Percentiles rank a stretch among this genome's conserved stretches.
phyloP scores from a whole-genome alignment of 2,329 filamentous ascomycete genomes.

The Pseudogymnoascus sp. region DNA sequence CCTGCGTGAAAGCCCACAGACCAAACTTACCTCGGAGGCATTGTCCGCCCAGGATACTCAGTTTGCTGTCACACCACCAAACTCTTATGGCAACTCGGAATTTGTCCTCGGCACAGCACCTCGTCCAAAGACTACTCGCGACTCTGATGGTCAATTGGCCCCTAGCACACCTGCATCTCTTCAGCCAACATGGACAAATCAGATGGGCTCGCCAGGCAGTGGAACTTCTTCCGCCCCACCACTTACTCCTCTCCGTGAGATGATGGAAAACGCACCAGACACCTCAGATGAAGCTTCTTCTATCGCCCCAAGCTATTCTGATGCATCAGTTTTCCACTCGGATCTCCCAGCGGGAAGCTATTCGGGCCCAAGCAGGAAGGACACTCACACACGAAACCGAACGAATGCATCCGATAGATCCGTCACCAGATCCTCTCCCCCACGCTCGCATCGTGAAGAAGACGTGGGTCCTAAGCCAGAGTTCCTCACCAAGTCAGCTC shows the following conservation, averaged over 20 bases:
- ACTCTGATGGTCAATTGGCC: background rate
- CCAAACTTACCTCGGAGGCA: background rate
- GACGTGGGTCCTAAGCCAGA: background rate
- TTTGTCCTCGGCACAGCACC: constrained; percentile 23
- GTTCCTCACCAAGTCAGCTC: constrained; percentile 26
- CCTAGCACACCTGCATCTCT: constrained; percentile 4
- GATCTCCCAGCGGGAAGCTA: background rate
- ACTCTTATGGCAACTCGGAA: background rate
- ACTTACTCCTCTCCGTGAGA: constrained; percentile 27
- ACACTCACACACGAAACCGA: constrained; percentile 3
- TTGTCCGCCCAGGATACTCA: background rate
- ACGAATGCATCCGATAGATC: constrained; percentile 5
- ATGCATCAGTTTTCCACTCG: background rate
- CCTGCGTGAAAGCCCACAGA: background rate
- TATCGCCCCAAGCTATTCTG: constrained; percentile 16
- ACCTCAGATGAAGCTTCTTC: constrained; percentile 25
- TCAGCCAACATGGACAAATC: background rate
- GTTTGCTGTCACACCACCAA: background rate
- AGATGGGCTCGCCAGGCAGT: background rate
- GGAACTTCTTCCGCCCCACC: constrained; percentile 19
- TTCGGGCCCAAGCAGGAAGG: background rate
- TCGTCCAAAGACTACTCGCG: constrained; percentile 13
- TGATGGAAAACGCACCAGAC: constrained; percentile 25
- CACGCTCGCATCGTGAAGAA: background rate
- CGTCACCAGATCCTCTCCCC: background rate